Evolutionary conservation across 495 filamentous ascomycete species (phyloP).

Genomic region (Filosporella fistucella): DNA sequence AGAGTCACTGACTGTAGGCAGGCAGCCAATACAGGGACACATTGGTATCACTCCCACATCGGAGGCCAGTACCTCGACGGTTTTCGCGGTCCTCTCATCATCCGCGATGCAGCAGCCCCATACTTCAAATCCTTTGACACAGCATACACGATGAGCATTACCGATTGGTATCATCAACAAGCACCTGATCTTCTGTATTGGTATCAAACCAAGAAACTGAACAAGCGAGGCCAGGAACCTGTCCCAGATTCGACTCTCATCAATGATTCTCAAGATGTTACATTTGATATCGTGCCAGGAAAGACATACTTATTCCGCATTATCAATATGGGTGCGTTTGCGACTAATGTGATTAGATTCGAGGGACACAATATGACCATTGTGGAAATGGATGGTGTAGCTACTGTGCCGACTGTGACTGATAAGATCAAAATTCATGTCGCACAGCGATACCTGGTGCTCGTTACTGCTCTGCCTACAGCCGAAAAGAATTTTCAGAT

Average conservation of each 20-base stretch:
- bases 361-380: constrained; percentile 59
- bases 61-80: constrained; percentile 49
- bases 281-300: constrained; percentile 53
- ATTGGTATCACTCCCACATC: constrained; percentile 32
- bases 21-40: constrained; percentile 42
- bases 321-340: constrained; percentile 64
- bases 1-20: background rate
- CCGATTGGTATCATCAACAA: constrained; percentile 1
- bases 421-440: constrained; percentile 46
- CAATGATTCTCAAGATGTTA: constrained; percentile 58
- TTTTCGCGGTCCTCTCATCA: constrained; percentile 50
- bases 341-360: constrained; percentile 63
- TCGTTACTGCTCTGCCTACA: constrained; percentile 46
- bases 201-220: constrained; percentile 36
- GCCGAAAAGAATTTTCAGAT: constrained; percentile 4
- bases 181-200: background rate
- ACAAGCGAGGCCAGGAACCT: constrained; percentile 47
- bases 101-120: constrained; percentile 50
- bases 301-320: constrained; percentile 77
- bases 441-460: constrained; percentile 37
- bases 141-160: background rate
- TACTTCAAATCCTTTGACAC: constrained; percentile 39
- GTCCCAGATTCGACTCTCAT: constrained; percentile 63
- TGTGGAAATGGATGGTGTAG: constrained; percentile 48
- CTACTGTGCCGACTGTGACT: constrained; percentile 49